A percentile compares a stretch with the other conserved stretches of the same genome.
phyloP scores from a whole-genome alignment of 176 grass and related monocot genomes.

The Phoenix dactylifera region DNA sequence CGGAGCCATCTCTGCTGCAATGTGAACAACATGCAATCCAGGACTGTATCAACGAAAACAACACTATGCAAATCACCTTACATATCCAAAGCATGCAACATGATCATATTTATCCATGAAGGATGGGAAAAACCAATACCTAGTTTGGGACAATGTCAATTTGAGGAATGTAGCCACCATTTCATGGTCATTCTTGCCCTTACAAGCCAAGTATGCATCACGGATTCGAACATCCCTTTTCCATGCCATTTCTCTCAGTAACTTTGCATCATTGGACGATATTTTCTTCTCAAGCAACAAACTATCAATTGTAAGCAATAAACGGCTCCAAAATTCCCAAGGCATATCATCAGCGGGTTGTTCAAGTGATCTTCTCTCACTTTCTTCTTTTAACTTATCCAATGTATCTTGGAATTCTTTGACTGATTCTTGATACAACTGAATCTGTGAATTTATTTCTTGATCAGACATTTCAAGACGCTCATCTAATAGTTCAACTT shows the following conservation, averaged over 20 bases:
- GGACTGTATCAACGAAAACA: conserved; percentile 49
- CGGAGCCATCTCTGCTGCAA: conserved; percentile 99
- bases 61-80: neutral
- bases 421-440: conserved; percentile 76
- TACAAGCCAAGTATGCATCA: conserved; percentile 69
- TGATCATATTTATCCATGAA: neutral
- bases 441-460: conserved; percentile 66
- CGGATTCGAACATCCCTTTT: conserved; percentile 60
- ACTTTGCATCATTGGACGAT: conserved; percentile 43
- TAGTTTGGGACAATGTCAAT: conserved; percentile 43
- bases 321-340: conserved; percentile 68
- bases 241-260: conserved; percentile 61
- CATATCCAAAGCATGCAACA: too few species aligned
- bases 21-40: conserved; percentile 77
- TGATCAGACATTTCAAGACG: conserved; percentile 44
- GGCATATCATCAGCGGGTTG: conserved; percentile 43
- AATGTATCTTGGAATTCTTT: conserved; percentile 70
- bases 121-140: conserved; percentile 33
- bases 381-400: conserved; percentile 65
- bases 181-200: conserved; percentile 58
- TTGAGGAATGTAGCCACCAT: conserved; percentile 64
- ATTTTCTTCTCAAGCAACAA: conserved; percentile 97
- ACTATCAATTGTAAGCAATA: conserved; percentile 69
- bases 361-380: conserved; percentile 34
- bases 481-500: conserved; percentile 52